Percentiles rank a stretch among this genome's conserved stretches.
Conservation (phyloP, 805 yeast genomes). For the Metschnikowia gelsemii region DNA sequence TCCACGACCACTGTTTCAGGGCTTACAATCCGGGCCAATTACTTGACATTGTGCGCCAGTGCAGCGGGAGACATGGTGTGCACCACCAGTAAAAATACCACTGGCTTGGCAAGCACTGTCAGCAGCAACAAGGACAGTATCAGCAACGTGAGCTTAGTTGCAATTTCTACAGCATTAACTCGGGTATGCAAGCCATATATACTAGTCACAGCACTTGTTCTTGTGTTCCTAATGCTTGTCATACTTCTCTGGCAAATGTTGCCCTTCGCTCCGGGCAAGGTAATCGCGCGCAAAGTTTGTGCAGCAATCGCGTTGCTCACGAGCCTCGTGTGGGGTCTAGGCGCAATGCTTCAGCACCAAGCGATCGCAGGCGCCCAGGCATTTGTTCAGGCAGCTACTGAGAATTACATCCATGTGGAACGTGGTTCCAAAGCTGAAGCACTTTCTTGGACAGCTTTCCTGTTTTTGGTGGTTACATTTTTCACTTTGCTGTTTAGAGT, state of each 20-base stretch:
- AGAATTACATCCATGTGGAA: slow-evolving; percentile 45
- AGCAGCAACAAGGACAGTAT: slow-evolving; percentile 23
- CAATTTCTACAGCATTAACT: slow-evolving; percentile 46
- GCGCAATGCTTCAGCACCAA: slow-evolving; percentile 62
- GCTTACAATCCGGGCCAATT: slow-evolving; percentile 52
- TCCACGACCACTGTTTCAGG: slow-evolving; percentile 29
- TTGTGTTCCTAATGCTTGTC: slow-evolving; percentile 43
- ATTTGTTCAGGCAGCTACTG: slow-evolving; percentile 50
- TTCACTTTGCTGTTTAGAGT: slow-evolving; percentile 11
- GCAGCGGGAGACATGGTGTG: slow-evolving; percentile 36
- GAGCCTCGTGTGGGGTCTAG: slow-evolving; percentile 57
- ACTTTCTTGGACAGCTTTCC: slow-evolving; percentile 61
- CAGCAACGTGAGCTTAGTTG: slow-evolving; percentile 43
- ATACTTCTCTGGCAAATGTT: slow-evolving; percentile 43
- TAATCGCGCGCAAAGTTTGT: slow-evolving; percentile 33
- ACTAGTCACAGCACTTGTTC: slow-evolving; percentile 47
- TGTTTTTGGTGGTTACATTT: slow-evolving; percentile 44
- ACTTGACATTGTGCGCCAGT: slow-evolving; percentile 55
- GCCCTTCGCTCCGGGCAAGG: slow-evolving; percentile 51
- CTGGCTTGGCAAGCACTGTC: slow-evolving; percentile 19
- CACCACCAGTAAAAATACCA: slow-evolving; percentile 29
- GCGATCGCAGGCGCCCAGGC: slow-evolving; percentile 46
- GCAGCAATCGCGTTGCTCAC: slow-evolving; percentile 23
- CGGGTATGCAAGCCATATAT: slow-evolving; percentile 54
- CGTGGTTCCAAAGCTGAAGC: slow-evolving; percentile 54